phyloP scores from a whole-genome alignment of 2,329 filamentous ascomycete genomes.

The Chrysosporium keratinophilum region DNA sequence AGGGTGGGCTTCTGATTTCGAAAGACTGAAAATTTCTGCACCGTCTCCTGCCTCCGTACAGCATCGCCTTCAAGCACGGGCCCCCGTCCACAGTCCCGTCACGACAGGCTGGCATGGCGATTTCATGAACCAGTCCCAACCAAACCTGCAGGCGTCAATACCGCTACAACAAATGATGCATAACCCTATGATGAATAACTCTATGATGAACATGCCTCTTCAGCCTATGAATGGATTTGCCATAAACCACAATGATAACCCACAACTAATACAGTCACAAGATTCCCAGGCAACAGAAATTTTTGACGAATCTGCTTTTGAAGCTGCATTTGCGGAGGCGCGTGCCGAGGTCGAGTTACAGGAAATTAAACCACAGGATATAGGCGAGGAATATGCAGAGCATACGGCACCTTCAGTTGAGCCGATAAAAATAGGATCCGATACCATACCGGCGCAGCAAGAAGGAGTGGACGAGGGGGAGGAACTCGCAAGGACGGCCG shows the following conservation, averaged over 20 bases:
- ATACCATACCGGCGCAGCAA: constrained; percentile 32
- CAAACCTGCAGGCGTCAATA: constrained; percentile 17
- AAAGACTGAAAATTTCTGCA: constrained; percentile 34
- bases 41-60: constrained; percentile 38
- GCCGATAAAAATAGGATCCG: constrained; percentile 34
- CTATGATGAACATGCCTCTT: constrained; percentile 2
- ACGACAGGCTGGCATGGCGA: constrained; percentile 50
- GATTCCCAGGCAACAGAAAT: constrained; percentile 26
- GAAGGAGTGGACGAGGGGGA: constrained; percentile 44
- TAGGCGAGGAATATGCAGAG: not conserved
- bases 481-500: constrained; percentile 62
- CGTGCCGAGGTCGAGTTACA: constrained; percentile 30
- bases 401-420: constrained; percentile 14
- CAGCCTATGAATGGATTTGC: not conserved
- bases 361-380: constrained; percentile 16
- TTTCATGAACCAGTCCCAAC: constrained; percentile 39
- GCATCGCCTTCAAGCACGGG: constrained; percentile 36
- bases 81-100: constrained; percentile 23
- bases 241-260: not conserved
- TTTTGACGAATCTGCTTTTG: constrained; percentile 39
- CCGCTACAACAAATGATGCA: constrained; percentile 9
- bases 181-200: constrained; percentile 1
- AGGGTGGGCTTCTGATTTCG: constrained; percentile 40
- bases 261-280: constrained; percentile 20
- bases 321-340: constrained; percentile 36